Evolutionary conservation across 257 asterid species (phyloP).

Genomic region (Cinchona pubescens): DNA sequence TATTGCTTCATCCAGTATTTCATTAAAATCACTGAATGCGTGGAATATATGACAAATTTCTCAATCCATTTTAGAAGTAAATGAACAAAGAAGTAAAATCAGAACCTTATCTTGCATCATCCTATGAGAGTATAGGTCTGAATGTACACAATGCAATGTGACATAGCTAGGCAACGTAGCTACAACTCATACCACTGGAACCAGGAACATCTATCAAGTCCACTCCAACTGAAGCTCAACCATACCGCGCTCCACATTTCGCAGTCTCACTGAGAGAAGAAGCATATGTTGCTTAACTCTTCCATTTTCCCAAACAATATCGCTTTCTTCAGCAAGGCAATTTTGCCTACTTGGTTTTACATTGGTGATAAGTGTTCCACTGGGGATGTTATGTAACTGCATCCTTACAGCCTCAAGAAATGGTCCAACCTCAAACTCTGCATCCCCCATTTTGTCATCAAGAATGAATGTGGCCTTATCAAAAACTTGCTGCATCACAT

Average conservation of each 20-base stretch:
- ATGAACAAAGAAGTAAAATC: background rate
- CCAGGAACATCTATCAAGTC: conserved; percentile 70
- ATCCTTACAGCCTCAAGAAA: conserved; percentile 39
- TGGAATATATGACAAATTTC: background rate
- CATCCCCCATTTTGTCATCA: conserved; percentile 88
- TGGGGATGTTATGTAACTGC: conserved; percentile 37
- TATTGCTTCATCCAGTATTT: background rate
- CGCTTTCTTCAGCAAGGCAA: conserved; percentile 59
- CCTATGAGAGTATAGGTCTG: background rate
- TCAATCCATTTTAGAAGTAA: background rate
- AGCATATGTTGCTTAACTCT: conserved; percentile 50
- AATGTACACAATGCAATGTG: conserved; percentile 8
- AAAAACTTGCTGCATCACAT: conserved; percentile 66
- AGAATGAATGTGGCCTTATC: conserved; percentile 52
- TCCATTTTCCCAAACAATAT: conserved; percentile 48
- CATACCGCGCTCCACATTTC: conserved; percentile 72
- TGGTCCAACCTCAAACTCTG: conserved; percentile 51
- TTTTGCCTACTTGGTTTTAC: conserved; percentile 53
- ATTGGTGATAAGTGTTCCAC: conserved; percentile 48
- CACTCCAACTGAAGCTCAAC: conserved; percentile 58
- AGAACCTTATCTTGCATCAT: background rate
- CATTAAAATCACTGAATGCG: background rate
- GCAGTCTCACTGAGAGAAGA: conserved; percentile 52
- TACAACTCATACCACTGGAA: conserved; percentile 29
- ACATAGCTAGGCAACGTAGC: background rate